Evolutionary conservation across 148 eudicot species (phyloP).

Genomic region (Arbutus unedo): DNA sequence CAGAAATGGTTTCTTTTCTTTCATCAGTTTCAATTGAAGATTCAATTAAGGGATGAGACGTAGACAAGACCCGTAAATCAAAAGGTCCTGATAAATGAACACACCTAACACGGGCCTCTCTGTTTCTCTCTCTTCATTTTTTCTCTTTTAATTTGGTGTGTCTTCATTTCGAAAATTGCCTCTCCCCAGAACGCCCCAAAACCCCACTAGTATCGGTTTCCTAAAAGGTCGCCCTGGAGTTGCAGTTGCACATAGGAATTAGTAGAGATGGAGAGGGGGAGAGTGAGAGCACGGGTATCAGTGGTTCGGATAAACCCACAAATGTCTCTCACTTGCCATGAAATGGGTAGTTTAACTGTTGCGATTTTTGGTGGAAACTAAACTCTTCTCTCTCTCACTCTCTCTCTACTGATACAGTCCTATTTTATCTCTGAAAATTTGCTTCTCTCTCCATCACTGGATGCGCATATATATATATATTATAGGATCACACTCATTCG

Average conservation of each 20-base stretch:
- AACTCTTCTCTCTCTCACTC: neutral
- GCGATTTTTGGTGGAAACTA: no score
- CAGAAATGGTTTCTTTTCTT: slow-evolving; percentile 8
- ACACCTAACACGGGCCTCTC: neutral
- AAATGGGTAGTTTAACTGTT: slow-evolving; percentile 3
- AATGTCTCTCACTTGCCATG: slow-evolving; percentile 7
- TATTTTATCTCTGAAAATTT: neutral
- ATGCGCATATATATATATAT: neutral
- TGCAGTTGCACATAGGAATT: neutral
- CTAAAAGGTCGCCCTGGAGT: neutral
- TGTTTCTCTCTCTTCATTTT: neutral
- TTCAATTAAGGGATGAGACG: slow-evolving; percentile 10
- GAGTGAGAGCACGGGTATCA: slow-evolving; percentile 18
- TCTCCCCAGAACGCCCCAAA: neutral
- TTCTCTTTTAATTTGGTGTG: neutral
- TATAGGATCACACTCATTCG: neutral
- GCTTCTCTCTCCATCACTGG: neutral
- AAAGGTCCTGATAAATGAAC: slow-evolving; percentile 18
- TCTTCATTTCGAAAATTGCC: neutral
- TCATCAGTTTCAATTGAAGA: slow-evolving; percentile 15
- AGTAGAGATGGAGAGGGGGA: neutral
- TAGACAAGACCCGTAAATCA: slow-evolving; percentile 28
- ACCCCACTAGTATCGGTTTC: neutral
- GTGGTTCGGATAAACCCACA: slow-evolving; percentile 19
- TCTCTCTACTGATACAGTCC: slow-evolving; percentile 3